Base-by-base conservation (phyloP, 176 grass and related monocot species). In the Carex kokanica region DNA sequence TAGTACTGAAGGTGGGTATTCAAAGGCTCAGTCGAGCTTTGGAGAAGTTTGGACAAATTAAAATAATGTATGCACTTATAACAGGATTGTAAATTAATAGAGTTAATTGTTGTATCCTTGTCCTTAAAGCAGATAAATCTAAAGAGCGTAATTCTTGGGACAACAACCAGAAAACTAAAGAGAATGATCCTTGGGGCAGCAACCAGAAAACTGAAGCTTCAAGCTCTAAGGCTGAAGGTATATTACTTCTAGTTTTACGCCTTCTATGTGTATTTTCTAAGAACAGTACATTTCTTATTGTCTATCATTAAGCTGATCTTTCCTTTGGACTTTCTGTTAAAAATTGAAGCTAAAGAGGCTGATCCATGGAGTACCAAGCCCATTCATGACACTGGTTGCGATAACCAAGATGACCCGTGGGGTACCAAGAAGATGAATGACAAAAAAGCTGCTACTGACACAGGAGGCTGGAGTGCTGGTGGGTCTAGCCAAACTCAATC, bases 151-250 rank as follows among this genome's bases (percentile, higher is more conserved):
- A 65, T 81, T 8, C 79, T 81, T 81, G 79, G 79, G 60, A 32
- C 60, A 81, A 17, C 18, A 17, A 81, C 20, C 56, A 60, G 54
- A 81, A 40, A 38, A 41, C 36, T 81, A 45, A 63, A 45, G 79
- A 68, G 73, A 51, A 32, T 56, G 73, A 78, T 78, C 73, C 73
- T 78, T 78, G 73, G 60, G 80, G 80, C 41, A 67, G 60, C 61
- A 66, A 65, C 45, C 41, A 68, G 38, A 82, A 82, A 49, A 25
- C 6, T 34, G 80, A 65, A 49, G 60, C 61, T 18, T 82, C 40
- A 36, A 64, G 80, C 38, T 43, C 61, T 66, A 82, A 82, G 63
- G 20, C 56, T 43, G 29, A 45, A 15, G 80, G 25, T 34, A 16
- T 79, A 32, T 25, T 78, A 54, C 25, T 57, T 77, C 8, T 51